A percentile compares a stretch with the other conserved stretches of the same genome.
Conservation (phyloP, 768 basidiomycete species). For the Cystobasidium tubakii region DNA sequence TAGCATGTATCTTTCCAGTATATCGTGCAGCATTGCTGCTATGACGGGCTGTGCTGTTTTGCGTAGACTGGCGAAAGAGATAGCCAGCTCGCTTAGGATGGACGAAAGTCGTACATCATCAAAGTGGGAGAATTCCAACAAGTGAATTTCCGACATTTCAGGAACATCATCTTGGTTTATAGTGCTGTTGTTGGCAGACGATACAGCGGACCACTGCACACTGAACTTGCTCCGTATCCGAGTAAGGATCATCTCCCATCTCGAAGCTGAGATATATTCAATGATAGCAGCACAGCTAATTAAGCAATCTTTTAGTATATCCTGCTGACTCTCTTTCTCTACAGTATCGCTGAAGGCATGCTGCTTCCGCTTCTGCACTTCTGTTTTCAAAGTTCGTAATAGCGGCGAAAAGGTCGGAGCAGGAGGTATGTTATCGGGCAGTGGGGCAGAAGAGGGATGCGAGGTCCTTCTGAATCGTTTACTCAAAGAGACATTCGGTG, state of each 20-base stretch:
- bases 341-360: neutral
- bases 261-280: conserved; percentile 30
- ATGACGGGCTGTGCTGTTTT: conserved; percentile 6
- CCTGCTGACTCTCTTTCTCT: neutral
- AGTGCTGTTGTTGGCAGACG: neutral
- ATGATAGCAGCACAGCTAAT: neutral
- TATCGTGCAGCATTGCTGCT: neutral
- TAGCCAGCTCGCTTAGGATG: neutral
- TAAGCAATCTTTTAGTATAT: neutral
- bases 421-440: neutral
- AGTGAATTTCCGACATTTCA: conserved; percentile 7
- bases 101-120: neutral
- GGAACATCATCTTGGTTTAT: neutral
- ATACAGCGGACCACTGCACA: neutral
- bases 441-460: neutral
- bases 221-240: neutral
- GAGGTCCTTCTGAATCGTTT: neutral
- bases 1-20: neutral
- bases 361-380: neutral
- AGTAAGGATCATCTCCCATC: conserved; percentile 30
- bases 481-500: neutral
- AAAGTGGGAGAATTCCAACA: conserved; percentile 5
- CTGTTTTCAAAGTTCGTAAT: neutral
- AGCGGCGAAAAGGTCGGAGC: neutral
- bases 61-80: neutral